Percentiles rank a stretch among this genome's conserved stretches.
phyloP scores from a whole-genome alignment of 495 filamentous ascomycete genomes.

The Xylaria palmicola region DNA sequence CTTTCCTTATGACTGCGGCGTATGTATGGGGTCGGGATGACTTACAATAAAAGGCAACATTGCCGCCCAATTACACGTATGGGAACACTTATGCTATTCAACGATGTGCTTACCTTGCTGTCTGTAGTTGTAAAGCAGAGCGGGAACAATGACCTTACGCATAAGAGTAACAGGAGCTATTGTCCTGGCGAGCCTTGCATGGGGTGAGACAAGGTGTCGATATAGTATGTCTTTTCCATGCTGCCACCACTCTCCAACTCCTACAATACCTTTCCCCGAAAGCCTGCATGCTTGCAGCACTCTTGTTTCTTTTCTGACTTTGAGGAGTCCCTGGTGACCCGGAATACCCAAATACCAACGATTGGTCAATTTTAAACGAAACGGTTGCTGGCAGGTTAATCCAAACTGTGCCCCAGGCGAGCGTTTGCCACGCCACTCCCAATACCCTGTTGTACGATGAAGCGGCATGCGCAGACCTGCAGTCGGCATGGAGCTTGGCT shows the following conservation, averaged over 20 bases:
- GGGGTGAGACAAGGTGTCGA: too few species aligned
- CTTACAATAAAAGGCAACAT: not conserved
- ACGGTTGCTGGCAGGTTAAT: constrained; percentile 26
- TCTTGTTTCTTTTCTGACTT: not conserved
- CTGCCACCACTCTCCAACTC: too few species aligned
- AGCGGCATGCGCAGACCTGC: not conserved
- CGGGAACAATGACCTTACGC: not conserved
- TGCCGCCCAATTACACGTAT: not conserved
- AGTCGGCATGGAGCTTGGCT: not conserved
- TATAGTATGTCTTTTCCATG: too few species aligned
- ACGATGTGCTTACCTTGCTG: not conserved
- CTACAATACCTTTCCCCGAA: too few species aligned
- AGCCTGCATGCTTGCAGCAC: not conserved
- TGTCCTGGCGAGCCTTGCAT: too few species aligned
- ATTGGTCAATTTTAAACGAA: constrained; percentile 24
- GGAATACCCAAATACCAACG: constrained; percentile 17
- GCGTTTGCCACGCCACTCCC: constrained; percentile 34
- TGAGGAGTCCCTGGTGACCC: constrained; percentile 25
- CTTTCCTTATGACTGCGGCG: not conserved
- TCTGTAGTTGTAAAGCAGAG: too few species aligned
- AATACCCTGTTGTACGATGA: not conserved
- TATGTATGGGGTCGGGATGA: not conserved
- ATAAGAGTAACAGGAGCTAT: too few species aligned
- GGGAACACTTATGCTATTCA: not conserved
- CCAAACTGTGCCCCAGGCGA: constrained; percentile 35